Evolutionary conservation across 345 rosid genomes (phyloP), one percentile per base, ranked within the genome.

Genomic region (Murraya koenigii): DNA sequence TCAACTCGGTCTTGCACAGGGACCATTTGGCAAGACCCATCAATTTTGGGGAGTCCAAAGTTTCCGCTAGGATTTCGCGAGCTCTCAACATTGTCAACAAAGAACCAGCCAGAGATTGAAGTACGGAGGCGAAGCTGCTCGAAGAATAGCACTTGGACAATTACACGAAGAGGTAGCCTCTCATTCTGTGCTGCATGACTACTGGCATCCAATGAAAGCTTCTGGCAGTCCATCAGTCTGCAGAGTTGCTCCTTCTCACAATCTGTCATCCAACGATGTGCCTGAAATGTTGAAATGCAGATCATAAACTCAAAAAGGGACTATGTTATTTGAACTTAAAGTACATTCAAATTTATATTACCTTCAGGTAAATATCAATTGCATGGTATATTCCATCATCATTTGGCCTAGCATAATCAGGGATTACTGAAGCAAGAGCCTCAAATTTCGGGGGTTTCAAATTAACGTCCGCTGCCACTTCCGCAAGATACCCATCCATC

Each of bases 131-230:
- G 83, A 60, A 92, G 88, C 79, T 92, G 94, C 72, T 92, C 97
- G 28, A 92, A 92, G 85, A 90, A 92, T 38, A 92, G 83, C 59
- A 92, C 97, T 84, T 92, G 97, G 78, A 92, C 89, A 5, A 90
- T 86, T 70, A 90, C 92, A n/a, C 94, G 79, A 56, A 92, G 92
- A 23, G 97, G 97, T 35, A 92, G 80, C 89, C 93, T 85, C 84
- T 89, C 97, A 71, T 92, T 92, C 80, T 92, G 97, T n/a, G 97
- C 91, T 35, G 91, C 95, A 59, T 92, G 97, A 1, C 93, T 87
- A 87, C 93, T 91, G 61, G 97, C 97, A 82, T 92, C 95, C 71
- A 92, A 19, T 76, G 97, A 92, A 19, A 92, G 92, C 83, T 90
- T 92, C 80, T 92, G 95, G 83, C 95, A 91, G 76, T 91, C 88